A percentile compares a stretch with the other conserved stretches of the same genome.
These are phyloP conservation scores for Carex kokanica DNA, from an alignment of 176 grass and related monocot genomes.

Conservation along the genomic window DNA sequence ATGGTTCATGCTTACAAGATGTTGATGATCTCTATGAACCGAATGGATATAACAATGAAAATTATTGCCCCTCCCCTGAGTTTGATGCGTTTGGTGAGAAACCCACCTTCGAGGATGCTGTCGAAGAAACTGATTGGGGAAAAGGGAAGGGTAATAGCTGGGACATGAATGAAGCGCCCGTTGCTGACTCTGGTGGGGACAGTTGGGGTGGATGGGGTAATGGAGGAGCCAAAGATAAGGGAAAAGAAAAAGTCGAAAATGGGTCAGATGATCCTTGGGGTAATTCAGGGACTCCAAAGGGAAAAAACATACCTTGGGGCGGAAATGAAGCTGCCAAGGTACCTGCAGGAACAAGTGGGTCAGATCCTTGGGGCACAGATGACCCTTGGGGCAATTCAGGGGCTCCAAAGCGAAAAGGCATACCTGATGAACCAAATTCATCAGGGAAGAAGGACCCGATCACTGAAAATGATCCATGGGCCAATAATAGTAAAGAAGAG, in stretches of 20 bases:
- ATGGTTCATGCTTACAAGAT: conserved; percentile 55
- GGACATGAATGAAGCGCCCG: conserved; percentile 44
- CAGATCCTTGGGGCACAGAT: conserved; percentile 44
- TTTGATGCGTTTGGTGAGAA: conserved; percentile 46
- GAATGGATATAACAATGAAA: conserved; percentile 31
- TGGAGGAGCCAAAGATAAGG: conserved; percentile 27
- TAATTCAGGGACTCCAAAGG: conserved; percentile 9
- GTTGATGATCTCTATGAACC: conserved; percentile 65
- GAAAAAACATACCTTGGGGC: neutral
- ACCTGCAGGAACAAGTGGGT: neutral
- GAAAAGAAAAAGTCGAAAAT: conserved; percentile 35
- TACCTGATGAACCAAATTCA: conserved; percentile 2
- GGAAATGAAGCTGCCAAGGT: too few relatives aligned
- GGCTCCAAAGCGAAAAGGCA: neutral
- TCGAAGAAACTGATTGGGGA: conserved; percentile 41
- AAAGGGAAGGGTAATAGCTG: conserved; percentile 29
- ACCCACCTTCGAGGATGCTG: conserved; percentile 66
- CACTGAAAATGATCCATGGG: conserved; percentile 3
- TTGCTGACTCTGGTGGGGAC: conserved; percentile 34
- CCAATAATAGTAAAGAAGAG: conserved; percentile 2
- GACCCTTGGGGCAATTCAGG: conserved; percentile 28
- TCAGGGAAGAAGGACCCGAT: neutral
- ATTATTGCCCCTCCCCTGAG: conserved; percentile 72
- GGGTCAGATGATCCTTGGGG: conserved; percentile 44
- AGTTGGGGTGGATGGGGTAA: conserved; percentile 62